Conservation (phyloP, 495 filamentous ascomycete genomes). For the Parathielavia hyrcaniae region DNA sequence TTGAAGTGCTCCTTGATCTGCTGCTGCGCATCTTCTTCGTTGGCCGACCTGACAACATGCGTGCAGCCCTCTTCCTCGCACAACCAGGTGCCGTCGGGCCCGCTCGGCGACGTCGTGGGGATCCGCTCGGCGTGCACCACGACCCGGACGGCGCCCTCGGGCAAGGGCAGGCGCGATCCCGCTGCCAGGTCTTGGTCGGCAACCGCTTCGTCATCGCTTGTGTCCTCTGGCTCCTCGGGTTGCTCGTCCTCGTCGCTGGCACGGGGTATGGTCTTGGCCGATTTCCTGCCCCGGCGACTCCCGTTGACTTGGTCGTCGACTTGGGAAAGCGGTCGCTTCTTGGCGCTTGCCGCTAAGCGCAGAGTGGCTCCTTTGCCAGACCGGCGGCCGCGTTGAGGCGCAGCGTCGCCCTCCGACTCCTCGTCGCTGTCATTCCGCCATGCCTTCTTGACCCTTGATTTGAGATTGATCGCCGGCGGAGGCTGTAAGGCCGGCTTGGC, state of each 20-base stretch:
- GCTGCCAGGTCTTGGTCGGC: constrained; percentile 9
- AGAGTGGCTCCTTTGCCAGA: constrained; percentile 34
- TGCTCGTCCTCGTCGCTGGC: constrained; percentile 32
- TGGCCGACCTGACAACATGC: constrained; percentile 55
- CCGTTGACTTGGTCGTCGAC: constrained; percentile 32
- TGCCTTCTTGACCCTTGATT: constrained; percentile 13
- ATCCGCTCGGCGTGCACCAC: constrained; percentile 41
- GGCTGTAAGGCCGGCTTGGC: constrained; percentile 5
- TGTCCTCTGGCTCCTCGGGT: constrained; percentile 33
- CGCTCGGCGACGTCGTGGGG: constrained; percentile 43
- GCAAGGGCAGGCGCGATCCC: constrained; percentile 17
- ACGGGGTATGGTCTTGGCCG: constrained; percentile 31
- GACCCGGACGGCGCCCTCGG: constrained; percentile 28
- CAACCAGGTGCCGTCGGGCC: constrained; percentile 59
- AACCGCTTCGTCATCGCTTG: constrained; percentile 34
- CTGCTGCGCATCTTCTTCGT: constrained; percentile 50
- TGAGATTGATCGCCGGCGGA: constrained; percentile 4
- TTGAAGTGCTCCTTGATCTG: constrained; percentile 59
- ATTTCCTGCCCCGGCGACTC: constrained; percentile 18
- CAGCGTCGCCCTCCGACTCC: constrained; percentile 14
- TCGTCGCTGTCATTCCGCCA: constrained; percentile 4
- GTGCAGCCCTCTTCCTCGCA: constrained; percentile 64
- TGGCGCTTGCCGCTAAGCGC: constrained; percentile 25
- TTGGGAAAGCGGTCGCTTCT: constrained; percentile 36
- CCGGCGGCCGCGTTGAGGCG: constrained; percentile 23